phyloP scores from a whole-genome alignment of 768 basidiomycete species.

The Tulasnella sp. region DNA sequence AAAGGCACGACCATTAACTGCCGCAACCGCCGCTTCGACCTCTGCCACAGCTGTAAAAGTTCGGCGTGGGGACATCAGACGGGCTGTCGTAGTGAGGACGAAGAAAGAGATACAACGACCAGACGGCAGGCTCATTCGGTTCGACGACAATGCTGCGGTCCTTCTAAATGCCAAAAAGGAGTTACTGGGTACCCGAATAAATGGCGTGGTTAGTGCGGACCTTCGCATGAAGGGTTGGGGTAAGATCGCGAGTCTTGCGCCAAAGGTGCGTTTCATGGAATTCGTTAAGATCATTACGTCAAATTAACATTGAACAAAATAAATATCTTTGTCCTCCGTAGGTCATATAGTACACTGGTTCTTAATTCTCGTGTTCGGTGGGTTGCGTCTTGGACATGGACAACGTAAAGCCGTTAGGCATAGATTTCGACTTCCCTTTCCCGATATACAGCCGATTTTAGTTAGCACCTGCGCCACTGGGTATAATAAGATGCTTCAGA shows the following conservation, averaged over 20 bases:
- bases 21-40: slow-evolving; percentile 44
- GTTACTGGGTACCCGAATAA: slow-evolving; percentile 91
- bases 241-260: slow-evolving; percentile 85
- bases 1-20: slow-evolving; percentile 71
- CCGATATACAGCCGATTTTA: too few species aligned
- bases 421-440: too few species aligned
- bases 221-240: slow-evolving; percentile 88
- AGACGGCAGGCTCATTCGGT: slow-evolving; percentile 78
- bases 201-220: slow-evolving; percentile 87
- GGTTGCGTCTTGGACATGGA: too few species aligned
- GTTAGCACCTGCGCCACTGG: too few species aligned
- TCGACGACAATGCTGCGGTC: slow-evolving; percentile 95
- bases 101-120: slow-evolving; percentile 73
- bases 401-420: too few species aligned
- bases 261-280: slow-evolving; percentile 48
- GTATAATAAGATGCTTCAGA: too few species aligned
- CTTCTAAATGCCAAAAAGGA: slow-evolving; percentile 91
- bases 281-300: too few species aligned
- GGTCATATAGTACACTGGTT: too few species aligned
- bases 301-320: too few species aligned
- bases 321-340: too few species aligned
- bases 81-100: slow-evolving; percentile 93
- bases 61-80: slow-evolving; percentile 84
- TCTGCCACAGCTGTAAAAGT: slow-evolving; percentile 69
- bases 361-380: too few species aligned